phyloP scores from a whole-genome alignment of 306 rosid genomes.

The Glycine tomentella region DNA sequence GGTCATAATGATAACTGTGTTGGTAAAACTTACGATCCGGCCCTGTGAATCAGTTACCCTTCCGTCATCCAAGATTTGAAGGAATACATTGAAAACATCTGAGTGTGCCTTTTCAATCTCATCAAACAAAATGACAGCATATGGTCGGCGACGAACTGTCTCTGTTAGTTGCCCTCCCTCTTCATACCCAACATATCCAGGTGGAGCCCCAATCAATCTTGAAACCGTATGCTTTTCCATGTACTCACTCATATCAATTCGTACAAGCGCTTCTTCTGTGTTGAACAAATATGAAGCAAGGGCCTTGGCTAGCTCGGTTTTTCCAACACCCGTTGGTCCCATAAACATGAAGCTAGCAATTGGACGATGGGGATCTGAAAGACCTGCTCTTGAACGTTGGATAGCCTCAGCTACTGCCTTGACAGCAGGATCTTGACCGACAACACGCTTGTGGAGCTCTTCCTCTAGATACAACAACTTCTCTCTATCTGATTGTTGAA shows the following conservation, averaged over 20 bases:
- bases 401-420: constrained; percentile 92
- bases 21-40: constrained; percentile 89
- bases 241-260: constrained; percentile 98
- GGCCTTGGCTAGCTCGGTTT: constrained; percentile 96
- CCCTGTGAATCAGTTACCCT: constrained; percentile 97
- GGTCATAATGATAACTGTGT: constrained; percentile 94
- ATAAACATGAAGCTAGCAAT: constrained; percentile 99
- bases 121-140: constrained; percentile 89
- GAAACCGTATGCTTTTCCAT: constrained; percentile 98
- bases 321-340: constrained; percentile 99
- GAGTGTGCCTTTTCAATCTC: constrained; percentile 98
- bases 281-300: constrained; percentile 94
- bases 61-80: constrained; percentile 97
- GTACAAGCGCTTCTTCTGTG: constrained; percentile 96
- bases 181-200: constrained; percentile 98
- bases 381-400: constrained; percentile 97
- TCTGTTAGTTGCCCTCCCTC: constrained; percentile 98
- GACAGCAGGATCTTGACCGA: constrained; percentile 98
- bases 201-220: constrained; percentile 96
- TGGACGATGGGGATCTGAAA: constrained; percentile 95
- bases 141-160: constrained; percentile 92
- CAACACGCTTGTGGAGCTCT: constrained; percentile 94
- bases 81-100: constrained; percentile 92
- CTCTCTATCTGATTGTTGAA: constrained; percentile 90
- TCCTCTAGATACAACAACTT: constrained; percentile 88